Evolutionary conservation across 2,329 filamentous ascomycete species (phyloP).

Genomic region (Sporothrix globosa): DNA sequence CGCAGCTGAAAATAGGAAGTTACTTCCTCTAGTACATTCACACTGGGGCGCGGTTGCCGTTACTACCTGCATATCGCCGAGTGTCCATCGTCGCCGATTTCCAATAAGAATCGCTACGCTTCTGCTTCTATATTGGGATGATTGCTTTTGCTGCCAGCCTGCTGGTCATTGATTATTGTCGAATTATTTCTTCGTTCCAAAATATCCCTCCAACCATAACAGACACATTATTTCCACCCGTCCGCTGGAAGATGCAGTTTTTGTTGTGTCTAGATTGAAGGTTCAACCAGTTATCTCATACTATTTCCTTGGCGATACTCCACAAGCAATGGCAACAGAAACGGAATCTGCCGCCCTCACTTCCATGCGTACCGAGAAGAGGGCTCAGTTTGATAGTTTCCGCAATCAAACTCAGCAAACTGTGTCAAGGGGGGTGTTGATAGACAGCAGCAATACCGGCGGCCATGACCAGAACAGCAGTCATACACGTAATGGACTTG

Average conservation of each 20-base stretch:
- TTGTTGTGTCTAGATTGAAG: not conserved
- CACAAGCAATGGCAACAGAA: constrained; percentile 5
- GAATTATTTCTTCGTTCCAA: not conserved
- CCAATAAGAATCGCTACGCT: not conserved
- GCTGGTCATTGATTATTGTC: too few species aligned
- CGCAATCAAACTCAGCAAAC: not conserved
- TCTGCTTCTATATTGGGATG: not conserved
- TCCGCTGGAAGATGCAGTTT: not conserved
- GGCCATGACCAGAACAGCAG: not conserved
- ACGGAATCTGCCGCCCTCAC: not conserved
- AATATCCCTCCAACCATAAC: not conserved
- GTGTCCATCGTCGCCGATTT: not conserved
- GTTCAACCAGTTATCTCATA: not conserved
- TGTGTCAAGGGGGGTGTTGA: not conserved
- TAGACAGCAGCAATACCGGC: not conserved
- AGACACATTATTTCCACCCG: not conserved
- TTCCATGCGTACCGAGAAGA: constrained; percentile 2
- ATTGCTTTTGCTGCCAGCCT: too few species aligned
- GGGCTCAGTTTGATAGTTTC: not conserved
- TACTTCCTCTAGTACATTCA: not conserved
- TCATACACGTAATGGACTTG: not conserved
- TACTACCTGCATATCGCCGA: too few species aligned
- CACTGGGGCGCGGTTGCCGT: too few species aligned
- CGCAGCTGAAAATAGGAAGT: not conserved
- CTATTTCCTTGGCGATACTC: not conserved